Base-by-base conservation (phyloP, 768 basidiomycete species). In the Leucocoprinus sp. region DNA sequence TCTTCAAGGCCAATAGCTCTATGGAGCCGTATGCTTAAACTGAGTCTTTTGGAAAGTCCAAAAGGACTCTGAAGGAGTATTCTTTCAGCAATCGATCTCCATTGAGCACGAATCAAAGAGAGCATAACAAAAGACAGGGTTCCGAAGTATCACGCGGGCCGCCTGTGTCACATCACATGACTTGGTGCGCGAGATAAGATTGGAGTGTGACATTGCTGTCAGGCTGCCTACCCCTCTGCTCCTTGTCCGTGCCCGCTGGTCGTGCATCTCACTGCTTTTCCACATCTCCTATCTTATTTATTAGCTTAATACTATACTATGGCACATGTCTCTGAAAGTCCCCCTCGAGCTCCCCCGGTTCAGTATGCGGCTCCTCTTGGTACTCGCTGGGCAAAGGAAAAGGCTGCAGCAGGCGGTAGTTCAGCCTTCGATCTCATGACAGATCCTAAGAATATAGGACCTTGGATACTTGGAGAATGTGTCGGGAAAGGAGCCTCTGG, bases 401-500 rank as follows among this genome's bases (percentile, higher is more conserved):
- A 81, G 62, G 88, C 84, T 42, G 84, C 86, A 47, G 86, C 89
- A 36, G 83, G 78, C 37, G 77, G 78, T 12, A 65, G 71, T 41
- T 70, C 72, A 33, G 82, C 84, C 18, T 90, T 89, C 57, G 89
- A 92, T 54, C 75, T 82, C 29, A 82, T 84, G 0, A 79, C 85
- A 44, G 92, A 95, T 64, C 91, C 92, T 8, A 85, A 80, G 59
- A 72, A 68, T 49, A 83, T 96, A 36, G 93, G 93, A 8, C 90
- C 90, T 2, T 96, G 93, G 93, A 73, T 90, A 53, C 78, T 96
- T 6, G 93, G 93, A 46, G 87, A 90, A 62, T 93, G 90, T 53
- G 82, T 96, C 45, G 93, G 93, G 5, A 93, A 93, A 66, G 93
- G 93, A 41, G 88, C 89, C 24, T 89, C 86, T 54, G 93, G 93